Base-by-base conservation (phyloP, 495 filamentous ascomycete species). In the Cenococcum geophilum region DNA sequence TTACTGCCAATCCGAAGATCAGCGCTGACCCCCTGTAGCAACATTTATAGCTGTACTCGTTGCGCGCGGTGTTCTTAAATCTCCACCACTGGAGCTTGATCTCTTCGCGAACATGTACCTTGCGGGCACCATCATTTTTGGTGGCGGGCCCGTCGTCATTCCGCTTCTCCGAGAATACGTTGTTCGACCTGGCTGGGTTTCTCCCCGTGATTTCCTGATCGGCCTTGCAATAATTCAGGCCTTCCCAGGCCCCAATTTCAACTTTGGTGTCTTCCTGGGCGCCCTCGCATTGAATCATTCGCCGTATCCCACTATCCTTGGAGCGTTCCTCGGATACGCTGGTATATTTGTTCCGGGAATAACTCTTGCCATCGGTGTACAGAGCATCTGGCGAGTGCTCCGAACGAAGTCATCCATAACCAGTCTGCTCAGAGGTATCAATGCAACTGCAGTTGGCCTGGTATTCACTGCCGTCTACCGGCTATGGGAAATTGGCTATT, bases 121-220 rank as follows among this genome's bases (percentile, higher is more conserved):
- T 6, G 88, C 89, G 3, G 89, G 89, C n/a, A 95, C 89, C 1
- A 86, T 95, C 60, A 92, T 92, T 68, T 91, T 95, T 67, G 89
- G 89, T 56, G 89, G 89, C 34, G 89, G 89, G 4, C 89, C 89
- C 0, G 89, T 92, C 21, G 89, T 95, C 3, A 89, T 95, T 55
- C 89, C 89, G 0, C 79, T 92, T 2, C 77, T 92, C 3, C 82
- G 86, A 52, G 83, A 85, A 58, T 92, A 92, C 73, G 84, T 92
- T 48, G 89, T 92, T 4, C 77, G 78, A n/a, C 83, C 85, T 34
- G 87, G 87, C 50, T 92, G 88, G 89, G 89, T 92, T 11, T 82
- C 82, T 2, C 76, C 86, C 0, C 80, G 89, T 4, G 86, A 95
- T 73, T 92, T 95, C 70, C 78, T 92, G 32, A 82, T 95, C 62